Evolutionary conservation across 2,329 filamentous ascomycete species (phyloP).

Genomic region (Acrocalymma vagum): DNA sequence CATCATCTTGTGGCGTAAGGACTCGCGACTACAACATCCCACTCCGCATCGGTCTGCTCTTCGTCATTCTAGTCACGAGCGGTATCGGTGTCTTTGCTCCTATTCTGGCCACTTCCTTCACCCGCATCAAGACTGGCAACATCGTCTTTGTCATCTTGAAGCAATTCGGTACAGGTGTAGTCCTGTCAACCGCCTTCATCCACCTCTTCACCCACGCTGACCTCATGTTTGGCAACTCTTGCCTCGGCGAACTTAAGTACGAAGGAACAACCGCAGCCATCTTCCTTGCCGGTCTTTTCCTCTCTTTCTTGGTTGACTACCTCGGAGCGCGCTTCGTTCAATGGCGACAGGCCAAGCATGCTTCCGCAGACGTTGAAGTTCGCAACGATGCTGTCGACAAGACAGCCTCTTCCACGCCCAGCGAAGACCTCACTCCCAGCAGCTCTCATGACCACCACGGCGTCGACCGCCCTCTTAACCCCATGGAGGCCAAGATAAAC

Average conservation of each 20-base stretch:
- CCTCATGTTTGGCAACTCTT: conserved; percentile 77
- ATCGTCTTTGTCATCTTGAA: conserved; percentile 71
- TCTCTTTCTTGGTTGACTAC: conserved; percentile 78
- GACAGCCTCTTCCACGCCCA: conserved; percentile 16
- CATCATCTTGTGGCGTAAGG: conserved; percentile 61
- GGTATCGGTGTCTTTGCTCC: conserved; percentile 74
- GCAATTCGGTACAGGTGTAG: conserved; percentile 76
- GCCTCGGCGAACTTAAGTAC: conserved; percentile 71
- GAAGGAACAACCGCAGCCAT: conserved; percentile 76
- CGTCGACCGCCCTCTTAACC: conserved; percentile 24
- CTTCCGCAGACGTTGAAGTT: conserved; percentile 20
- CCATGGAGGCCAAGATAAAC: conserved; percentile 59
- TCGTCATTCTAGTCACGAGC: conserved; percentile 75
- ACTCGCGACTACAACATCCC: conserved; percentile 71
- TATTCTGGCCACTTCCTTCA: conserved; percentile 68
- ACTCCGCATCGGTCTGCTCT: conserved; percentile 75
- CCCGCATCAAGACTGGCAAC: conserved; percentile 58
- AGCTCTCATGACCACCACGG: conserved; percentile 22
- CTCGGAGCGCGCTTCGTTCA: conserved; percentile 67
- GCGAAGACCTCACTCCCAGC: conserved; percentile 22
- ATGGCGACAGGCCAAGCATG: conserved; percentile 37
- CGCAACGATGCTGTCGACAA: conserved; percentile 17
- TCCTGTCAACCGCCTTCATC: conserved; percentile 75
- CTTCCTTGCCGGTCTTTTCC: conserved; percentile 76
- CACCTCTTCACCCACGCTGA: conserved; percentile 76